These are phyloP conservation scores for Paracorniculantispora psalliotae DNA, from an alignment of 2,329 filamentous ascomycete species.

Conservation along the genomic window DNA sequence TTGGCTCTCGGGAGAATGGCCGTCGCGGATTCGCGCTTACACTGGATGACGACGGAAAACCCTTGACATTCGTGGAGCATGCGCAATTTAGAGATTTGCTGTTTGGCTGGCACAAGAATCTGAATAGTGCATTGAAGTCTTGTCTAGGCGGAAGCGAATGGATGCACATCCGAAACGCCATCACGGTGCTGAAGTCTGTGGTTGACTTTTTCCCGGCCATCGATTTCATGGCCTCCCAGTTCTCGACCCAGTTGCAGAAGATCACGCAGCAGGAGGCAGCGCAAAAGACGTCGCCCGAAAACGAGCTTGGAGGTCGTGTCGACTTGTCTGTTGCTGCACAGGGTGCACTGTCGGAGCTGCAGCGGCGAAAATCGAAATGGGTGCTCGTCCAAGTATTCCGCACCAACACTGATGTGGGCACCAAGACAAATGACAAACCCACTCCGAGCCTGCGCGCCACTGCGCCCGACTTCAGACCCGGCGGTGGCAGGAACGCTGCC, in stretches of 20 bases:
- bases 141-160: conserved; percentile 83
- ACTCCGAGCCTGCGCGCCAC: conserved; percentile 48
- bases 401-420: conserved; percentile 42
- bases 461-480: conserved; percentile 61
- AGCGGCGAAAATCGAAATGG: conserved; percentile 63
- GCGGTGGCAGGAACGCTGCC: conserved; percentile 29
- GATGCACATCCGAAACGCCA: conserved; percentile 96
- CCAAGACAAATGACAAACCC: conserved; percentile 26
- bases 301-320: conserved; percentile 57
- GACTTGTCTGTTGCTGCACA: conserved; percentile 71
- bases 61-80: conserved; percentile 69
- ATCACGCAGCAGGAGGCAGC: conserved; percentile 58
- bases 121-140: conserved; percentile 73
- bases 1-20: conserved; percentile 41
- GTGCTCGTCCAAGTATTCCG: conserved; percentile 71
- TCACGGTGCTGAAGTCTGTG: conserved; percentile 78
- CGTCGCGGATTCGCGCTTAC: conserved; percentile 75
- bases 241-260: conserved; percentile 58
- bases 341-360: conserved; percentile 65
- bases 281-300: conserved; percentile 41
- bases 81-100: conserved; percentile 81
- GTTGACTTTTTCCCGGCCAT: conserved; percentile 81
- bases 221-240: conserved; percentile 75
- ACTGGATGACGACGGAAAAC: conserved; percentile 61
- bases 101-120: conserved; percentile 83